Percentiles rank a stretch among this genome's conserved stretches.
Evolutionary conservation across 306 rosid genomes (phyloP).

Genomic region (Argentina anserina): DNA sequence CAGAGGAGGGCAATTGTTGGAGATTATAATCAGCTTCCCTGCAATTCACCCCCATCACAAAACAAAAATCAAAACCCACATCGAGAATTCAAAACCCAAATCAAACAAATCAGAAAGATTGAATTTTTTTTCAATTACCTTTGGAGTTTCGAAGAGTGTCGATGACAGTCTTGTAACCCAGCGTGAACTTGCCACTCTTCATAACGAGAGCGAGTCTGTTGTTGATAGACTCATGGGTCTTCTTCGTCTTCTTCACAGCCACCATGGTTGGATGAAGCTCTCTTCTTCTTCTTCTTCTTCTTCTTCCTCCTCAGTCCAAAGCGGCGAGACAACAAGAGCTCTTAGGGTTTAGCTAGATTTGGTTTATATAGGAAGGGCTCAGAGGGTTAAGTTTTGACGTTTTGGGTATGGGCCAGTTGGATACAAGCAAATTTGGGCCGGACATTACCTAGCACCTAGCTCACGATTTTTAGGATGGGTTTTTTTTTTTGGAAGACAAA

Average conservation of each 20-base stretch:
- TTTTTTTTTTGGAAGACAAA: too few species aligned
- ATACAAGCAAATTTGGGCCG: too few species aligned
- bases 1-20: slow-evolving; percentile 44
- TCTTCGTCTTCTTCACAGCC: slow-evolving; percentile 27
- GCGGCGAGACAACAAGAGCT: too few species aligned
- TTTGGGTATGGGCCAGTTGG: too few species aligned
- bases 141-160: slow-evolving; percentile 37
- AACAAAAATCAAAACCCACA: neutral
- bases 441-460: too few species aligned
- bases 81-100: neutral
- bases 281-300: neutral
- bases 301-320: too few species aligned
- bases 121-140: slow-evolving; percentile 1
- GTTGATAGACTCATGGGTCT: slow-evolving; percentile 42
- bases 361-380: too few species aligned
- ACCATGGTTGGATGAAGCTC: neutral
- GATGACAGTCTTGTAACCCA: slow-evolving; percentile 43
- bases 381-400: too few species aligned
- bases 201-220: slow-evolving; percentile 10
- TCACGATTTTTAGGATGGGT: too few species aligned
- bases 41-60: neutral
- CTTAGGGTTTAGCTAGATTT: too few species aligned
- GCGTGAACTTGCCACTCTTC: slow-evolving; percentile 40
- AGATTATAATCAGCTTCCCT: slow-evolving; percentile 46
- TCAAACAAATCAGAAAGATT: neutral